These are phyloP conservation scores for Candida ovalis DNA, from an alignment of 805 yeast genomes.

Conservation along the genomic window DNA sequence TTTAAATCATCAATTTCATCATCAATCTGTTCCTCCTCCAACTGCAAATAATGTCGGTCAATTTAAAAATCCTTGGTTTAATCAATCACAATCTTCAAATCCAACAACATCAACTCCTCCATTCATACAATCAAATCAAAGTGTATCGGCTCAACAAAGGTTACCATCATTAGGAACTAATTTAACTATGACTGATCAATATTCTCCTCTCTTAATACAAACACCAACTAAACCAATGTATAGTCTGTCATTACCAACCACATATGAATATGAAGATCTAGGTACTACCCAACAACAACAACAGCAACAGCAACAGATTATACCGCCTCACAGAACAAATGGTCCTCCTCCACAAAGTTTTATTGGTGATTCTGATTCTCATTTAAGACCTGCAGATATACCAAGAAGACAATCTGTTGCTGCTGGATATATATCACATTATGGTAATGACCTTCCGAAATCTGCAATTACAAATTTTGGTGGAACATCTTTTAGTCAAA, in stretches of 20 bases:
- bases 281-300: not conserved
- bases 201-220: slow-evolving; percentile 12
- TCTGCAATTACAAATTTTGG: slow-evolving; percentile 13
- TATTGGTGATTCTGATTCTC: slow-evolving; percentile 10
- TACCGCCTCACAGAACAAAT: slow-evolving; percentile 32
- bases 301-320: slow-evolving; percentile 19
- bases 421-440: slow-evolving; percentile 16
- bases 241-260: slow-evolving; percentile 24
- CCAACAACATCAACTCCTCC: slow-evolving; percentile 1
- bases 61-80: slow-evolving; percentile 22
- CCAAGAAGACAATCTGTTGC: slow-evolving; percentile 32
- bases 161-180: slow-evolving; percentile 15
- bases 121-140: not conserved
- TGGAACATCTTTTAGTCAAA: slow-evolving; percentile 2
- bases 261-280: slow-evolving; percentile 21
- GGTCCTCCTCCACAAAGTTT: slow-evolving; percentile 25
- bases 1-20: slow-evolving; percentile 7
- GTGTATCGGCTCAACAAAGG: slow-evolving; percentile 6
- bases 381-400: slow-evolving; percentile 11
- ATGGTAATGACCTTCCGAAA: slow-evolving; percentile 11
- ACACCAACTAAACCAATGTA: slow-evolving; percentile 15
- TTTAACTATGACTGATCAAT: slow-evolving; percentile 8
- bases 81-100: slow-evolving; percentile 5
- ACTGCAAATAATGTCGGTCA: slow-evolving; percentile 4
- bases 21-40: not conserved